Conservation (phyloP, 2,329 filamentous ascomycete species). For the Botrytis byssoidea region DNA sequence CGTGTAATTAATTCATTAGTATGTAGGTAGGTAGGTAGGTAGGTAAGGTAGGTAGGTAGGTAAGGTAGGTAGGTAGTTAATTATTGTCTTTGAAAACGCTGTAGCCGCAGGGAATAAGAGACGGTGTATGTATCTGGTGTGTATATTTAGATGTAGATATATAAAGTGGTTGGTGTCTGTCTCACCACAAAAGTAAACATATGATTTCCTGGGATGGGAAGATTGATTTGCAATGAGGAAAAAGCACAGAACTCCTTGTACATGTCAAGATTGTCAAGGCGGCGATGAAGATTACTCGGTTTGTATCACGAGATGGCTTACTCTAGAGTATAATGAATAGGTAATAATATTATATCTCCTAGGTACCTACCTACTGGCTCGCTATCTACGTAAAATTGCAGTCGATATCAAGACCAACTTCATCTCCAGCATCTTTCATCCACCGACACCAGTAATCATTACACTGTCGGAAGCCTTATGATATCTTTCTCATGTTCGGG, state of each 20-base stretch:
- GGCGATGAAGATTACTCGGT: neutral
- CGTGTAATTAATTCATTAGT: neutral
- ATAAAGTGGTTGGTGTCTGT: neutral
- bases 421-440: neutral
- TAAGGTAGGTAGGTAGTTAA: accelerated
- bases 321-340: neutral
- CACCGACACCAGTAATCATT: neutral
- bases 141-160: neutral
- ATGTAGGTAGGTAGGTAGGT: too few species aligned
- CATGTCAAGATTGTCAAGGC: neutral
- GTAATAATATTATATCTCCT: too few species aligned
- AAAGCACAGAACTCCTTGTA: neutral
- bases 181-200: neutral
- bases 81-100: neutral
- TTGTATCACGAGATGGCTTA: neutral
- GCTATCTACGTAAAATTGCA: neutral
- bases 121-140: neutral
- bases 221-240: neutral
- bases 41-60: neutral
- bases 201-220: neutral
- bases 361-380: too few species aligned
- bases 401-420: neutral
- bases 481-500: neutral
- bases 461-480: too few species aligned
- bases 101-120: neutral